These are phyloP conservation scores for Viridothelium virens DNA, from an alignment of 495 filamentous ascomycete species.

Conservation along the genomic window DNA sequence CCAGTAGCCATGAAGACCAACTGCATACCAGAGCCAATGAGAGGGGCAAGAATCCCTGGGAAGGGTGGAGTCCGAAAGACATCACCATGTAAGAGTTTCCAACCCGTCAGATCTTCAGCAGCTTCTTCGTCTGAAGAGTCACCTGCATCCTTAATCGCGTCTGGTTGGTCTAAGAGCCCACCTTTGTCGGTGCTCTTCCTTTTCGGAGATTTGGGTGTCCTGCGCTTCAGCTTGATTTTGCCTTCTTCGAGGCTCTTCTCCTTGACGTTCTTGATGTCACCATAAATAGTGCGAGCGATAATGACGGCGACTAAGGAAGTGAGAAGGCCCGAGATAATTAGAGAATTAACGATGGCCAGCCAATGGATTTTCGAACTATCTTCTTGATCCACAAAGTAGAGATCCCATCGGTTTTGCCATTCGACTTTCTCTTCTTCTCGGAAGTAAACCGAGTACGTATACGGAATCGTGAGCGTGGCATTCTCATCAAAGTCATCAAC, in stretches of 20 bases:
- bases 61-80: constrained; percentile 77
- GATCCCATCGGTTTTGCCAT: constrained; percentile 83
- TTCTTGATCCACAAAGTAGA: constrained; percentile 88
- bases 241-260: constrained; percentile 61
- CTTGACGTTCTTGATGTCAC: constrained; percentile 69
- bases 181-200: constrained; percentile 49
- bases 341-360: constrained; percentile 85
- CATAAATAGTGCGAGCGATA: constrained; percentile 69
- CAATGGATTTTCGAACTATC: constrained; percentile 82
- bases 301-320: constrained; percentile 82
- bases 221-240: constrained; percentile 49
- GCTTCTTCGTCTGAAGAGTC: constrained; percentile 61
- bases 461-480: constrained; percentile 68
- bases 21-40: constrained; percentile 86
- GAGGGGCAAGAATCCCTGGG: constrained; percentile 71
- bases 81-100: constrained; percentile 91
- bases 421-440: constrained; percentile 75
- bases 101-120: constrained; percentile 74
- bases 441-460: constrained; percentile 90
- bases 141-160: constrained; percentile 57
- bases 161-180: constrained; percentile 58
- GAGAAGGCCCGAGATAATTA: constrained; percentile 76
- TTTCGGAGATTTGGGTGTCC: constrained; percentile 40
- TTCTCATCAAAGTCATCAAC: constrained; percentile 42
- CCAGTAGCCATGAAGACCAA: constrained; percentile 78